Evolutionary conservation across 345 rosid genomes (phyloP).

Genomic region (Mercurialis annua): DNA sequence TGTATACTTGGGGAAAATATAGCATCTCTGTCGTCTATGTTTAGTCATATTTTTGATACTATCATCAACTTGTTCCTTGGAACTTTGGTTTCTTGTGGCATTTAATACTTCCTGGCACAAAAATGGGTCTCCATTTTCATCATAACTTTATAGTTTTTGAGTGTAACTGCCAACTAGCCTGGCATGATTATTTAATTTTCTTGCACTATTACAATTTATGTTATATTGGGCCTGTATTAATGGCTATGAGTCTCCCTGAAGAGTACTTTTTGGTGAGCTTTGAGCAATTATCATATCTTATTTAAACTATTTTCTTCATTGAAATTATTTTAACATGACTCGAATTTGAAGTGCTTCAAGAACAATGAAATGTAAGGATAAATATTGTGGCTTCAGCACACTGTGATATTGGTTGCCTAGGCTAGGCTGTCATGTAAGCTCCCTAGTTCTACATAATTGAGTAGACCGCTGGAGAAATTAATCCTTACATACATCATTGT

Average conservation of each 20-base stretch:
- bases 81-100: background rate
- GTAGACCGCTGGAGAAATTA: background rate
- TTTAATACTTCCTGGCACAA: background rate
- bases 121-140: background rate
- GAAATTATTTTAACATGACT: background rate
- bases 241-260: background rate
- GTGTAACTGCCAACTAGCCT: too few species aligned
- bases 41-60: background rate
- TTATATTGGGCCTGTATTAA: background rate
- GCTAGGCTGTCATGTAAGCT: background rate
- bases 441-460: background rate
- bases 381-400: background rate
- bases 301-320: background rate
- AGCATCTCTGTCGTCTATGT: background rate
- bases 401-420: background rate
- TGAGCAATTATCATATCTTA: background rate
- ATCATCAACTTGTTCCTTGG: background rate
- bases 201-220: background rate
- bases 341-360: background rate
- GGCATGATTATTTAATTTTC: background rate
- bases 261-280: background rate
- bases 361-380: background rate
- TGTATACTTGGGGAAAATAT: background rate
- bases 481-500: too few species aligned
- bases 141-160: too few species aligned